A percentile compares a stretch with the other conserved stretches of the same genome.
These are phyloP conservation scores for Trametopsis cervina DNA, from an alignment of 768 basidiomycete genomes.

Conservation along the genomic window DNA sequence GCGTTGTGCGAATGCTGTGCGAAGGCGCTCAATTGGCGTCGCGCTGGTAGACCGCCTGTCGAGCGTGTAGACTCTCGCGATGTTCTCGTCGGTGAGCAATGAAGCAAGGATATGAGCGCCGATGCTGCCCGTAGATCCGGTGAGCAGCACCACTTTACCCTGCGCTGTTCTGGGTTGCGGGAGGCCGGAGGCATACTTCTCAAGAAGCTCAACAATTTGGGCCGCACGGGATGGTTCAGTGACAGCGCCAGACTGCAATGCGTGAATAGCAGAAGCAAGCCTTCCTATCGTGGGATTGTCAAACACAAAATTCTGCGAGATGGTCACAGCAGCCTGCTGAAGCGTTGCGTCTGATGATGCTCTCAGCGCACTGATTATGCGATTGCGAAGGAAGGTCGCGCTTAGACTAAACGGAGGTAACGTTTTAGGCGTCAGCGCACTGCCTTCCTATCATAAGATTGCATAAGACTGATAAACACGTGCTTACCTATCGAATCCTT, in stretches of 20 bases:
- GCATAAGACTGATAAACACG: not conserved
- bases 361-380: slow-evolving; percentile 10
- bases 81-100: slow-evolving; percentile 7
- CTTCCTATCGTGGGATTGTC: slow-evolving; percentile 4
- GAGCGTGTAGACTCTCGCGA: slow-evolving; percentile 12
- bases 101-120: slow-evolving; percentile 12
- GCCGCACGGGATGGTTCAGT: not conserved
- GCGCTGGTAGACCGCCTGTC: slow-evolving; percentile 1
- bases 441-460: too few relatives aligned
- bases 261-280: slow-evolving; percentile 3
- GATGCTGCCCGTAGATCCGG: slow-evolving; percentile 13
- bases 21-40: not conserved
- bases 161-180: not conserved
- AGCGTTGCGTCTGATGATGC: not conserved
- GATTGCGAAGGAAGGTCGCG: slow-evolving; percentile 13
- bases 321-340: slow-evolving; percentile 1
- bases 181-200: slow-evolving; percentile 8
- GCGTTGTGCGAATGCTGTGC: slow-evolving; percentile 6
- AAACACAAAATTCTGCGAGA: slow-evolving; percentile 12
- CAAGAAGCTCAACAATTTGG: slow-evolving; percentile 9
- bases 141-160: slow-evolving; percentile 6
- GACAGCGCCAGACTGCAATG: not conserved
- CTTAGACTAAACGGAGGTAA: slow-evolving; percentile 3
- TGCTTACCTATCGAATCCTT: slow-evolving; percentile 13
- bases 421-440: not conserved